These are phyloP conservation scores for Acanthamoeba rhysodes DNA, from an alignment of 208 protist species.

Conservation along the genomic window DNA sequence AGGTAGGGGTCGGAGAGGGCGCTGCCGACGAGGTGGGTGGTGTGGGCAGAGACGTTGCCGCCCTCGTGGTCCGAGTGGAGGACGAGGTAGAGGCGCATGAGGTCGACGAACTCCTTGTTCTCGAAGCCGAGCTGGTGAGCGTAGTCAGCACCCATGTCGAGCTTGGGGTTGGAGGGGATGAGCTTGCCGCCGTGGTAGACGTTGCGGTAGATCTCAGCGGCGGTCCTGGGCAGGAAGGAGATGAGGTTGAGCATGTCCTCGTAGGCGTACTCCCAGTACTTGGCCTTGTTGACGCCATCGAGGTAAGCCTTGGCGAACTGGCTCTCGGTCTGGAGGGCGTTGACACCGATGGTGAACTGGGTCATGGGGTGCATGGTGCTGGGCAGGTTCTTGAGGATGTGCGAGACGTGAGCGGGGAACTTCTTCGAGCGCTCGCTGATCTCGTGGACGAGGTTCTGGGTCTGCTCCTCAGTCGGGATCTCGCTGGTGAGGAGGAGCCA, in stretches of 20 bases:
- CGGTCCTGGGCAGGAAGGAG: constrained; percentile 93
- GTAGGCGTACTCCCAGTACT: constrained; percentile 97
- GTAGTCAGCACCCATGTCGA: constrained; percentile 98
- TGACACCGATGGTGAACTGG: constrained; percentile 89
- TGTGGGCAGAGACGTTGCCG: constrained; percentile 98
- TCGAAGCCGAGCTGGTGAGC: constrained; percentile 96
- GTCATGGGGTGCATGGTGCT: constrained; percentile 97
- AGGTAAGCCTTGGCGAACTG: constrained; percentile 96
- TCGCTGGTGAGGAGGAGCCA: constrained; percentile 98
- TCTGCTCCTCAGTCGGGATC: constrained; percentile 93
- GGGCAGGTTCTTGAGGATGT: constrained; percentile 94
- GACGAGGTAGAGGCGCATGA: constrained; percentile 98
- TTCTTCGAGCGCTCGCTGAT: constrained; percentile 91
- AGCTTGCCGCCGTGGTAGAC: constrained; percentile 83
- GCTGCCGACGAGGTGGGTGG: constrained; percentile 97
- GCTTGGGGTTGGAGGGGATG: constrained; percentile 84
- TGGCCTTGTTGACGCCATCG: constrained; percentile 94
- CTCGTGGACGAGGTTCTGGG: constrained; percentile 90
- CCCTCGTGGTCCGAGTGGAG: constrained; percentile 94
- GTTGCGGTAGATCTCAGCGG: constrained; percentile 96
- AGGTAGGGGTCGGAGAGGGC: constrained; percentile 99
- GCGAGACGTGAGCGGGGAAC: constrained; percentile 90
- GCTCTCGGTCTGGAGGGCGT: constrained; percentile 95
- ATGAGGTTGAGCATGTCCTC: constrained; percentile 97
- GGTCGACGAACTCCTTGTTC: constrained; percentile 94